These are phyloP conservation scores for Penicillium sp. DNA, from an alignment of 2,329 filamentous ascomycete genomes.

Conservation along the genomic window DNA sequence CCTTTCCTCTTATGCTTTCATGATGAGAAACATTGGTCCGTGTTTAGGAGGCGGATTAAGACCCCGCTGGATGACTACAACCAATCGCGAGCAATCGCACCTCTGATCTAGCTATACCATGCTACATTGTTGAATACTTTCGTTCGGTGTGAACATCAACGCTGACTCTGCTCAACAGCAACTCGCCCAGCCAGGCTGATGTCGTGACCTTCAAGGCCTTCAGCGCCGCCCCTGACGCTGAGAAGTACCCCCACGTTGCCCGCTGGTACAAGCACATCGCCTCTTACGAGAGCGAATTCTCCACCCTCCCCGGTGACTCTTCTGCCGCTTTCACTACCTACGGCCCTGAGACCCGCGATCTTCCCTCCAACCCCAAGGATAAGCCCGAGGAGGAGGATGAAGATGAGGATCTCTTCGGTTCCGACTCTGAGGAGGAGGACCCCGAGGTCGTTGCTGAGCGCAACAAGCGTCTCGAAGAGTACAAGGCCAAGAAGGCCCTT, in stretches of 20 bases:
- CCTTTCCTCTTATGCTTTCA: constrained; percentile 34
- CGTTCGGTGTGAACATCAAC: constrained; percentile 2
- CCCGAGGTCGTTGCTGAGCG: constrained; percentile 78
- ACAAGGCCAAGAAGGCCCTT: constrained; percentile 93
- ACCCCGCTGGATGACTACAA: constrained; percentile 78
- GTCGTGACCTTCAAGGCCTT: constrained; percentile 92
- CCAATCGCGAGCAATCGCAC: constrained; percentile 71
- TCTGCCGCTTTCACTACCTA: constrained; percentile 86
- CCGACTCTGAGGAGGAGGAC: constrained; percentile 91
- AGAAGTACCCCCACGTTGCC: constrained; percentile 89
- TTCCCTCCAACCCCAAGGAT: constrained; percentile 82
- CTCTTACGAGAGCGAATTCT: constrained; percentile 89
- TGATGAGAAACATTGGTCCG: constrained; percentile 93
- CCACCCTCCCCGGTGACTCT: constrained; percentile 84
- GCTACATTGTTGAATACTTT: not conserved
- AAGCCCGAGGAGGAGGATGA: constrained; percentile 75
- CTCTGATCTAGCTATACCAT: constrained; percentile 57
- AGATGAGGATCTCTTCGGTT: constrained; percentile 89
- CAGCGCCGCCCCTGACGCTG: constrained; percentile 68
- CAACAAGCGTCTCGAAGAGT: constrained; percentile 87
- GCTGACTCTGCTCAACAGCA: constrained; percentile 43
- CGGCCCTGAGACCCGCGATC: constrained; percentile 76
- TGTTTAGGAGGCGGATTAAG: constrained; percentile 95
- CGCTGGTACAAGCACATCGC: constrained; percentile 99
- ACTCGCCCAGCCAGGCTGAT: constrained; percentile 85